Conservation (phyloP, 345 rosid species). For the Barbarea vulgaris region DNA sequence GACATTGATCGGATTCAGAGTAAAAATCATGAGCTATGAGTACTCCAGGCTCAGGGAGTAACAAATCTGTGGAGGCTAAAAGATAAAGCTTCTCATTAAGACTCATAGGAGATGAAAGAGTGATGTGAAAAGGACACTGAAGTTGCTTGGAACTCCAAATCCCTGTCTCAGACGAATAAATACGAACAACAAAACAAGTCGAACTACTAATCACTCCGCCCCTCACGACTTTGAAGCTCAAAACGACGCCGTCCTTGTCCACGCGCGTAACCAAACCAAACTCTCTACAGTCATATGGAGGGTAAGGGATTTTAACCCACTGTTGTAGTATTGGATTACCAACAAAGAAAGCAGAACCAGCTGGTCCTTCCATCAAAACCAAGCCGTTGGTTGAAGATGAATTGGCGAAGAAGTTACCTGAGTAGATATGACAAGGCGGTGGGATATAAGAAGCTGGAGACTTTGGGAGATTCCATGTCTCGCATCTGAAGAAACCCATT, state of each 20-base stretch:
- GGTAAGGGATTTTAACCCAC: constrained; percentile 1
- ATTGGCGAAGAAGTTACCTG: too few species aligned
- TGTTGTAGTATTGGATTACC: constrained; percentile 14
- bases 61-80: too few species aligned
- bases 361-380: not conserved
- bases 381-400: too few species aligned
- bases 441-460: too few species aligned
- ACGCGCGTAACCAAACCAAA: not conserved
- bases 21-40: constrained; percentile 15
- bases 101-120: not conserved
- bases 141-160: not conserved
- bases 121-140: not conserved
- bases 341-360: not conserved
- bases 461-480: not conserved
- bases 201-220: not conserved
- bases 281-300: not conserved
- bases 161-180: constrained; percentile 19
- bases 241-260: not conserved
- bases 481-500: not conserved
- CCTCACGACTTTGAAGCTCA: not conserved
- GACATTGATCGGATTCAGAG: not conserved
- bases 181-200: not conserved
- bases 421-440: too few species aligned
- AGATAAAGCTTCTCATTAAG: not conserved
- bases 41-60: not conserved